Evolutionary conservation across 2,329 filamentous ascomycete species (phyloP), one percentile per base, ranked within the genome.

Genomic region (Trichoderma lentiforme): DNA sequence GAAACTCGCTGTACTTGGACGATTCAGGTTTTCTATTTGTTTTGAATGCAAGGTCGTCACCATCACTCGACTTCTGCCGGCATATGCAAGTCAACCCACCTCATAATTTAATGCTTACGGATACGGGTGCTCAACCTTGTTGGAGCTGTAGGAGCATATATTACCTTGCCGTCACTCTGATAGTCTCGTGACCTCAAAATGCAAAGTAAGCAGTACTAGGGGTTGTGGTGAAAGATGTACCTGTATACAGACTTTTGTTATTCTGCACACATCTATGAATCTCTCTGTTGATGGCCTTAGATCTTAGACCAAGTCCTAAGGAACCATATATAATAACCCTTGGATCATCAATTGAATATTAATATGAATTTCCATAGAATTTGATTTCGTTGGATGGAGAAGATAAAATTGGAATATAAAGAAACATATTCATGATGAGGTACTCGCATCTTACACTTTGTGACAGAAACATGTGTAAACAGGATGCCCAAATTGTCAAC

Each of bases 31-130:
- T 57, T 43, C 51, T 30, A 14, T 60, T 7, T 24, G 18, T 21
- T 15, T 7, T 34, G 15, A 18, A 57, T 71, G 68, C 47, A 71
- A 11, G 57, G 56, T 21, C 26, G 34, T 53, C 60, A 26, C 36
- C 39, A 60, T 60, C 56, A 43, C 21, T 63, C 28, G 60, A 34
- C 56, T 32, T 61, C 61, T 66, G 51, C 69, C 69, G 69, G 61
- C 69, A 66, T 71, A 71, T 71, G 69, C 69, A 71, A 47, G 69
- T 47, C 69, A 71, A 51, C 53, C 61, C 43, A 64, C 60, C 43
- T 43, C 34, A 14, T 51, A 30, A 34, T 28, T 30, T 62, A 28
- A n/a, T 65, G 69, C 60, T 63, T 34, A 69, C 56, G n/a, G 39
- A 15, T 47, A 58, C 26, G 26, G 61, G 18, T 30, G 24, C 69